phyloP scores from a whole-genome alignment of 495 filamentous ascomycete genomes.

The Choiromyces venosus region DNA sequence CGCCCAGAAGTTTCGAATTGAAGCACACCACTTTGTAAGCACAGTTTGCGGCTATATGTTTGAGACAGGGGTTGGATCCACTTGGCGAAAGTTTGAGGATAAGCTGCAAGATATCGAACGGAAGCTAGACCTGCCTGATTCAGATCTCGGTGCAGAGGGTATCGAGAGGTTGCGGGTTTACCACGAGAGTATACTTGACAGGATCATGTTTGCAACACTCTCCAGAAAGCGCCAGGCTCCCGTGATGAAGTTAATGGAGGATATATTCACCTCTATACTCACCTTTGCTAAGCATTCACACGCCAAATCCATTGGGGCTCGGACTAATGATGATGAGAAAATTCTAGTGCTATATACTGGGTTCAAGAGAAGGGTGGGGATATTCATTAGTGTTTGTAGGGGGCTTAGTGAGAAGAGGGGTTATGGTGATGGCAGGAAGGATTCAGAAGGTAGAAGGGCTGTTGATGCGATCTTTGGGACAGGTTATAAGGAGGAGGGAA shows the following conservation, averaged over 20 bases:
- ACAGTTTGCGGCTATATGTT: slow-evolving; percentile 68
- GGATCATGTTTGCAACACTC: slow-evolving; percentile 68
- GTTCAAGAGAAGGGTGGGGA: slow-evolving; percentile 62
- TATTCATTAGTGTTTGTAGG: slow-evolving; percentile 61
- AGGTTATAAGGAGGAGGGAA: slow-evolving; percentile 43
- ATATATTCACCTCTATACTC: slow-evolving; percentile 67
- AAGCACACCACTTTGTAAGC: slow-evolving; percentile 71
- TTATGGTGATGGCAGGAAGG: slow-evolving; percentile 49
- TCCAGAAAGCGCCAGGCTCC: slow-evolving; percentile 64
- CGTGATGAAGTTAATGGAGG: slow-evolving; percentile 67
- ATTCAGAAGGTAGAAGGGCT: slow-evolving; percentile 42
- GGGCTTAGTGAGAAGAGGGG: slow-evolving; percentile 57
- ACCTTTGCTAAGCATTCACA: slow-evolving; percentile 56
- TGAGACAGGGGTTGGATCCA: slow-evolving; percentile 62
- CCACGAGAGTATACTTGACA: slow-evolving; percentile 72
- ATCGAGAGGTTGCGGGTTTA: slow-evolving; percentile 61
- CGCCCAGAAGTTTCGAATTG: slow-evolving; percentile 60
- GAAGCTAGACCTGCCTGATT: slow-evolving; percentile 49
- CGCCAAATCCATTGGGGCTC: slow-evolving; percentile 45
- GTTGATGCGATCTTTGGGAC: slow-evolving; percentile 38
- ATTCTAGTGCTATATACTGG: slow-evolving; percentile 54
- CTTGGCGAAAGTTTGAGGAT: slow-evolving; percentile 64
- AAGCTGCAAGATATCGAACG: slow-evolving; percentile 60
- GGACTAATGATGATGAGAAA: slow-evolving; percentile 45
- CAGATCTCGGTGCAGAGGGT: slow-evolving; percentile 47